Base-by-base conservation (phyloP, 352 stramenopile genomes). In the Globisporangium megalacanthum region DNA sequence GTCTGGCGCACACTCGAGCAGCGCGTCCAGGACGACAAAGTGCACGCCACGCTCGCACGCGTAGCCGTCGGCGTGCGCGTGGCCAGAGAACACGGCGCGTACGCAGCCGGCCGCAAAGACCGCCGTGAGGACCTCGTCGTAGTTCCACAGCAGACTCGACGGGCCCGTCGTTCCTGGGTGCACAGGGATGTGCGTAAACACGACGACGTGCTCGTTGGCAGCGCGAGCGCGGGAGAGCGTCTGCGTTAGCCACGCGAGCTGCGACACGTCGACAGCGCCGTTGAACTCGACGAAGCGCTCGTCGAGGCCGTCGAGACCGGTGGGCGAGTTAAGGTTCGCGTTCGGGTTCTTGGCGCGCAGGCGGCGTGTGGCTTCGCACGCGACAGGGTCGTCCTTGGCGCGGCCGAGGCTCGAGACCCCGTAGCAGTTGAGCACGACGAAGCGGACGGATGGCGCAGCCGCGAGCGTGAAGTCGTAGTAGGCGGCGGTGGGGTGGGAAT, bases 231-330 rank as follows among this genome's bases (percentile, higher is more conserved):
- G 49, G 15, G 42, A 25, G 0, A 94, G 66, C 15, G 66, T 70
- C 3, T 58, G 37, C 15, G 67, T 45, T 10, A 94, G 57, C 82
- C 82, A 94, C 33, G 44, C 29, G 44, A 92, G 73, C 58, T 94
- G 84, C 42, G 54, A 54, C 31, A 19, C 39, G 62, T 89, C 77
- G 22, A 94, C 59, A 19, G 66, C 84, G 56, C 79, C 84, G 58
- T 94, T 92, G 60, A 88, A 94, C 35, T 77, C 80, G 7, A 92
- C 84, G 42, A 87, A 92, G 56, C 84, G 70, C 54, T 75, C 53
- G 42, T 77, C 52, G 10, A 66, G 45, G 10, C 70, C 73, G 4
- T 64, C 47, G 11, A 94, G 59, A 3, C 79, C 73, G 22, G 67
- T 60, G 2, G 79, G 77, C 45, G 83, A 94, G 58, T 94, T 92